phyloP scores from a whole-genome alignment of 129 eudicot species.

The Artemisia annua region DNA sequence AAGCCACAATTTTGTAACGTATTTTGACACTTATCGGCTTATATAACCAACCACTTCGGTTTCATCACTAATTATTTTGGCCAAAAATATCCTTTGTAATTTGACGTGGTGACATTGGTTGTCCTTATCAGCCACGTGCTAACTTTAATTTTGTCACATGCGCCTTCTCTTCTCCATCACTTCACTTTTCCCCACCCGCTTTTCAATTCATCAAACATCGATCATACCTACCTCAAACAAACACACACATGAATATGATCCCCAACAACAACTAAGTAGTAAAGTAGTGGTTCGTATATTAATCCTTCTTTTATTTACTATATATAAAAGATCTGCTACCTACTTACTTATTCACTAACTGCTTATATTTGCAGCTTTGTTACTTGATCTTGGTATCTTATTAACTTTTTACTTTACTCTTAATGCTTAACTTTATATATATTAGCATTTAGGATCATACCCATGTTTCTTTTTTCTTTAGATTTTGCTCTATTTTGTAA shows the following conservation, averaged over 20 bases:
- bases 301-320: constrained; percentile 1
- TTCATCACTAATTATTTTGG: no score
- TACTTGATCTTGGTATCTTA: no score
- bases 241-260: constrained; percentile 1
- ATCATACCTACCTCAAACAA: no score
- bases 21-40: no score
- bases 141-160: constrained; percentile 20
- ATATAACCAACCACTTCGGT: no score
- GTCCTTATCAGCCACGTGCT: no score
- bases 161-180: neutral
- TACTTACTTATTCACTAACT: no score
- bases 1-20: no score
- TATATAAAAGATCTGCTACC: no score
- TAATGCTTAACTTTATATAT: neutral
- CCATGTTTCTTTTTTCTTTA: neutral
- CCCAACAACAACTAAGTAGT: constrained; percentile 9
- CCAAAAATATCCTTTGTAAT: no score
- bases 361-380: no score
- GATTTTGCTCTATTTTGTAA: neutral
- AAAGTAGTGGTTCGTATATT: constrained; percentile 17
- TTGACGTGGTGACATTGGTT: constrained; percentile 17
- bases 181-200: neutral
- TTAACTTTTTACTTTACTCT: no score
- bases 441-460: neutral
- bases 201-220: constrained; percentile 17